A percentile compares a stretch with the other conserved stretches of the same genome.
phyloP scores from a whole-genome alignment of 352 stramenopile species.

The Globisporangium iwayamae region DNA sequence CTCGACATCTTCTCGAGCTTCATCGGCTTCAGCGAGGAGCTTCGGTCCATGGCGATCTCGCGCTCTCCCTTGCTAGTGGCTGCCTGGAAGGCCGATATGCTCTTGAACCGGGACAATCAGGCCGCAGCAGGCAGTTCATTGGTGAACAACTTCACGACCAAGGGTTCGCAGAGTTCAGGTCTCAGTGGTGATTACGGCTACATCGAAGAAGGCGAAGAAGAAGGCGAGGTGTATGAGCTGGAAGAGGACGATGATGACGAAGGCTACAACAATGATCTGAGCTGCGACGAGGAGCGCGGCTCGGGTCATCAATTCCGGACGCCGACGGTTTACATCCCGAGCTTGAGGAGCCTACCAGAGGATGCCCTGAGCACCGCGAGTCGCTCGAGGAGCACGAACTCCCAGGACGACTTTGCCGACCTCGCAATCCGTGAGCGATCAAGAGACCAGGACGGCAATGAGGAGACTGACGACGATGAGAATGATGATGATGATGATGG shows the following conservation, averaged over 20 bases:
- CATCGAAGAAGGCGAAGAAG: neutral
- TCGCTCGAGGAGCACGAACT: neutral
- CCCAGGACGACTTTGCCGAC: neutral
- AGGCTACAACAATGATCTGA: constrained; percentile 8
- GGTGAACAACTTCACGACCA: constrained; percentile 3
- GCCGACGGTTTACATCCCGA: constrained; percentile 12
- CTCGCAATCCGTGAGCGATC: neutral
- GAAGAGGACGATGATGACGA: constrained; percentile 8
- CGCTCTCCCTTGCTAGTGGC: constrained; percentile 17
- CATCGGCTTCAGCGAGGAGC: constrained; percentile 37
- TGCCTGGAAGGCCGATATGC: constrained; percentile 20
- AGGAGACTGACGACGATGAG: constrained; percentile 7
- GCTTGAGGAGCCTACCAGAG: constrained; percentile 2
- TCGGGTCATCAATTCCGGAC: neutral
- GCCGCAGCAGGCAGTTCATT: neutral
- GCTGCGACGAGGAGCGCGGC: constrained; percentile 8
- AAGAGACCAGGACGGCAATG: neutral
- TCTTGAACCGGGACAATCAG: constrained; percentile 7
- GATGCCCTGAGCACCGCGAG: neutral
- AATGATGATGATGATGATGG: neutral
- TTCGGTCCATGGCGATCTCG: constrained; percentile 20
- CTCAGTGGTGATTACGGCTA: neutral
- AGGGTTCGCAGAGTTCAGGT: neutral
- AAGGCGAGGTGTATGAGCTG: neutral
- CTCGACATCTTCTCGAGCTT: constrained; percentile 38